Conservation (phyloP, 768 basidiomycete genomes). For the Macrolepiota albuminosa region DNA sequence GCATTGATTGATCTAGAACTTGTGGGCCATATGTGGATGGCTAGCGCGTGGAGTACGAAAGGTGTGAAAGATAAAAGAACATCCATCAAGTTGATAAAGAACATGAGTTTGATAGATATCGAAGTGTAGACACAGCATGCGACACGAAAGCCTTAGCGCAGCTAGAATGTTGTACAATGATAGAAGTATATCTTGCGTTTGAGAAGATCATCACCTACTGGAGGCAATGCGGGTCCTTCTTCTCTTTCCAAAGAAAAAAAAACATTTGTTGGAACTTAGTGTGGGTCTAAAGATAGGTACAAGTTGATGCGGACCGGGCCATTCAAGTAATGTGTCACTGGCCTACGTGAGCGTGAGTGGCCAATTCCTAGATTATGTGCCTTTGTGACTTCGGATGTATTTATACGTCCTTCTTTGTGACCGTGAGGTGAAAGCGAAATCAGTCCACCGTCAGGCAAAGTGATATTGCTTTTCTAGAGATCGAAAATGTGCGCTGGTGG, state of each 20-base stretch:
- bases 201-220: neutral
- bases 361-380: neutral
- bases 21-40: neutral
- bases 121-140: neutral
- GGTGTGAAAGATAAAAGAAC: neutral
- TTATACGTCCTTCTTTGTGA: neutral
- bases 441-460: neutral
- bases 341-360: neutral
- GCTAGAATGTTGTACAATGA: neutral
- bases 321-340: neutral
- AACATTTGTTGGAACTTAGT: neutral
- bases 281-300: neutral
- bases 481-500: neutral
- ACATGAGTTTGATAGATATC: neutral
- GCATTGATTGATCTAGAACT: neutral
- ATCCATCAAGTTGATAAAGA: neutral
- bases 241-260: neutral
- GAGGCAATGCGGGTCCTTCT: neutral
- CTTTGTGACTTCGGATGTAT: neutral
- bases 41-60: neutral
- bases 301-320: neutral
- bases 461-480: neutral
- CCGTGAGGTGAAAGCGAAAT: no score
- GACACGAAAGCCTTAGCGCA: neutral
- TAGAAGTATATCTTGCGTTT: neutral